Evolutionary conservation across 495 filamentous ascomycete genomes (phyloP).

Genomic region (Penicillium arizonense): DNA sequence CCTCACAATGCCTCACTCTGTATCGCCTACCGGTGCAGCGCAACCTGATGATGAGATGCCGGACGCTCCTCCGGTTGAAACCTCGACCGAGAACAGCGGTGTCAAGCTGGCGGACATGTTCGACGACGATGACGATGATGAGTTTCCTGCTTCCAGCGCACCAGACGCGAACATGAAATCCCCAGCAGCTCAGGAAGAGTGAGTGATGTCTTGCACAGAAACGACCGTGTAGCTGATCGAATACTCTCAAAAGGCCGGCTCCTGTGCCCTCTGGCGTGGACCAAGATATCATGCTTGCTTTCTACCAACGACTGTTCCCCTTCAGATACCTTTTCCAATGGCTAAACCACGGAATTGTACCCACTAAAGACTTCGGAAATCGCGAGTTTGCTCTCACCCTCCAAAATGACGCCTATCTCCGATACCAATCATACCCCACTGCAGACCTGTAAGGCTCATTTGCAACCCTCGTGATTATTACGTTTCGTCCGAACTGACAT

Average conservation of each 20-base stretch:
- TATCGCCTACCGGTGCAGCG: slow-evolving; percentile 35
- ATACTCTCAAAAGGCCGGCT: slow-evolving; percentile 13
- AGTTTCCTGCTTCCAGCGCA: slow-evolving; percentile 62
- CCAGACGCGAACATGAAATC: slow-evolving; percentile 44
- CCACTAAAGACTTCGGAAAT: slow-evolving; percentile 83
- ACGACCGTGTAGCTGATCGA: background rate
- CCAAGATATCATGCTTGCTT: slow-evolving; percentile 79
- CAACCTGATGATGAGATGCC: slow-evolving; percentile 39
- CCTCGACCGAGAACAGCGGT: slow-evolving; percentile 33
- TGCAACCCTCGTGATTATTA: background rate
- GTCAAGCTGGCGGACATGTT: slow-evolving; percentile 81
- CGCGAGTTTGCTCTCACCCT: slow-evolving; percentile 95
- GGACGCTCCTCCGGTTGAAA: slow-evolving; percentile 32
- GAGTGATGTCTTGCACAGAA: slow-evolving; percentile 9
- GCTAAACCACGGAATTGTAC: slow-evolving; percentile 90
- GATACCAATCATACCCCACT: slow-evolving; percentile 87
- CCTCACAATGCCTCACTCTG: slow-evolving; percentile 52
- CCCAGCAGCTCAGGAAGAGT: slow-evolving; percentile 42
- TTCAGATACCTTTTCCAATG: slow-evolving; percentile 96
- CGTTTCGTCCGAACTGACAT: background rate
- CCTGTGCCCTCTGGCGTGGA: slow-evolving; percentile 54
- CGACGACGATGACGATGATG: slow-evolving; percentile 73
- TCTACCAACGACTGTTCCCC: slow-evolving; percentile 95
- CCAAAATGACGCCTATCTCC: slow-evolving; percentile 82
- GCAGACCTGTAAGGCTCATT: slow-evolving; percentile 67